Evolutionary conservation across 805 yeast genomes (phyloP), one percentile per base, ranked within the genome.

Genomic region (Candida ficus): DNA sequence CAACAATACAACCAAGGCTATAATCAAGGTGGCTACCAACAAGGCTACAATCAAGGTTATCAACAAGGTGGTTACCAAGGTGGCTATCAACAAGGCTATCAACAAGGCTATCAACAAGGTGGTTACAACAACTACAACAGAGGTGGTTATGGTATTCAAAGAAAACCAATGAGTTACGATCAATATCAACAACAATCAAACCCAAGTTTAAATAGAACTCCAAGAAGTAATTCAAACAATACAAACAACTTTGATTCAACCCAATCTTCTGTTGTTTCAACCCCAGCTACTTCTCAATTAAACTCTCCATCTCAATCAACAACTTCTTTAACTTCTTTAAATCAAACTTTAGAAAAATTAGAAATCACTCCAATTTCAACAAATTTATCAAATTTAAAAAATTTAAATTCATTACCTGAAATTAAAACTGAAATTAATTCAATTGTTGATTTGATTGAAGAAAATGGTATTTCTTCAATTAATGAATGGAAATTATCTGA

Each of bases 291-390:
- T 35, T 47, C 54, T n/a, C 48, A 39, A n/a, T 28, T 53, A 18
- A 51, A 41, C 37, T 63, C 72, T 6, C 72, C 73, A 38, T 58
- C 65, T 20, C 70, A 76, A n/a, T 79, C 91, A 6, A 75, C 89
- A 9, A 71, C 86, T 4, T 83, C 95, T 3, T 68, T 90, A 52
- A 66, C 87, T 11, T 81, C 90, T 6, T 68, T 89, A 44, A 76
- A 77, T 50, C 75, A 82, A 29, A 85, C 93, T 4, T 69, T 89
- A 58, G 73, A 73, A 39, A 82, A 82, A 48, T 63, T 86, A 39
- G 75, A 73, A 16, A 53, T 78, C 30, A 66, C 84, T 9, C 95
- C 96, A 18, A 67, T 88, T 43, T 72, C 83, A 23, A 79, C 74
- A 19, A 58, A 71, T 42, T 65, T 90, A 48, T 62, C 61, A 21